Percentiles rank a stretch among this genome's conserved stretches.
Evolutionary conservation across 73 alveolate species (phyloP).

Genomic region (Effrenium voratum): DNA sequence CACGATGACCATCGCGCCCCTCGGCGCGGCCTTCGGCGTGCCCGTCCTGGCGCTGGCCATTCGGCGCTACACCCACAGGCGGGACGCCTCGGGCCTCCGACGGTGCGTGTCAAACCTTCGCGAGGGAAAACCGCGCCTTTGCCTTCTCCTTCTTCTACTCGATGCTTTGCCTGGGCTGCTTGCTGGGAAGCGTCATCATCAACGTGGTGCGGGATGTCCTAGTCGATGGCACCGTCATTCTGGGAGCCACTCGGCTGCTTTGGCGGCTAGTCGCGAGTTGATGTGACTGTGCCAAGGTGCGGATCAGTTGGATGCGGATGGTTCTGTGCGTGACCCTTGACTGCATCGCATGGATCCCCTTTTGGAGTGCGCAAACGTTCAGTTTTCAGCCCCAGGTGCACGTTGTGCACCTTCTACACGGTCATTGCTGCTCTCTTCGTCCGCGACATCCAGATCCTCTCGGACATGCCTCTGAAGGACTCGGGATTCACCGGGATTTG

Average conservation of each 20-base stretch:
- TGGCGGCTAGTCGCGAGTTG: not conserved
- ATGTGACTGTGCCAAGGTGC: conserved; percentile 12
- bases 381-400: not conserved
- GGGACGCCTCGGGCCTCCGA: not conserved
- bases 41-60: conserved; percentile 69
- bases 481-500: not conserved
- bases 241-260: not conserved
- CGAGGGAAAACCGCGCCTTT: conserved; percentile 83
- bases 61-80: conserved; percentile 91
- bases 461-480: conserved; percentile 75
- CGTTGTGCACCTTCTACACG: conserved; percentile 65
- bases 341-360: not conserved
- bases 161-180: conserved; percentile 83
- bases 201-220: conserved; percentile 78
- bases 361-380: not conserved
- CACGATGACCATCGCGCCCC: conserved; percentile 80
- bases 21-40: conserved; percentile 88
- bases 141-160: conserved; percentile 87
- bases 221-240: conserved; percentile 50
- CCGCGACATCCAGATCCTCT: conserved; percentile 89
- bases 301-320: conserved; percentile 81
- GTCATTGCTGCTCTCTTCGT: conserved; percentile 71
- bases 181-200: conserved; percentile 77
- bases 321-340: conserved; percentile 37
- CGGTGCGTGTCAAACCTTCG: not conserved